phyloP scores from a whole-genome alignment of 148 eudicot genomes.

The Dianthus caryophyllus region DNA sequence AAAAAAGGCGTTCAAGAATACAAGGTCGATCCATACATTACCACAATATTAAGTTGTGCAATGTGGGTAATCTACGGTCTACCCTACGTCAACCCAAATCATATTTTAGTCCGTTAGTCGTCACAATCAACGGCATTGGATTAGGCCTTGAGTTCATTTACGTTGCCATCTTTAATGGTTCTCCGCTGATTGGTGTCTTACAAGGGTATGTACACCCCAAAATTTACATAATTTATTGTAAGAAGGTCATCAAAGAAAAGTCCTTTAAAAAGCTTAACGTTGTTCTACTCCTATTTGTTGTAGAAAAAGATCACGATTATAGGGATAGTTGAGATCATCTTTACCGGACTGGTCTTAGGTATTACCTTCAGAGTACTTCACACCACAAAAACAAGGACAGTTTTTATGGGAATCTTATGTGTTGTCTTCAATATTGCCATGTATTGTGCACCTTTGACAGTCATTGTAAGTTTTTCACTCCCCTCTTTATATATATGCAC shows the following conservation, averaged over 20 bases:
- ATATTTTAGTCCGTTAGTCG: constrained; percentile 50
- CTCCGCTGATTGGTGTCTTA: constrained; percentile 28
- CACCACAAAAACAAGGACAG: constrained; percentile 36
- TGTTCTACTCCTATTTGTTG: neutral
- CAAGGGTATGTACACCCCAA: constrained; percentile 44
- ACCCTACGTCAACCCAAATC: constrained; percentile 63
- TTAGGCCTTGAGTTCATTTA: constrained; percentile 42
- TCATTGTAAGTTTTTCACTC: constrained; percentile 52
- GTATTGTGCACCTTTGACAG: constrained; percentile 67
- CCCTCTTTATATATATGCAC: too few relatives aligned
- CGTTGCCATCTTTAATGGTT: constrained; percentile 45
- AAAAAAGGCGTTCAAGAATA: constrained; percentile 55
- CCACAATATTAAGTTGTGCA: constrained; percentile 57
- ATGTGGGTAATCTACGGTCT: constrained; percentile 77
- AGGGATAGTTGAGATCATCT: too few relatives aligned
- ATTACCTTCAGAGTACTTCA: constrained; percentile 37
- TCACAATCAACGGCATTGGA: constrained; percentile 66
- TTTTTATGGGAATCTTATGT: constrained; percentile 50
- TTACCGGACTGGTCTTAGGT: constrained; percentile 30
- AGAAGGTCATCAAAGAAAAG: too few relatives aligned
- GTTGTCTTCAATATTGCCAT: constrained; percentile 52
- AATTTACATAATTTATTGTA: neutral
- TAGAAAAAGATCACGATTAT: constrained; percentile 40
- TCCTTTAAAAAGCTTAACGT: neutral
- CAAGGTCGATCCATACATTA: constrained; percentile 63